Evolutionary conservation across 495 filamentous ascomycete species (phyloP), one percentile per base, ranked within the genome.

Genomic region (Recurvomyces mirabilis): DNA sequence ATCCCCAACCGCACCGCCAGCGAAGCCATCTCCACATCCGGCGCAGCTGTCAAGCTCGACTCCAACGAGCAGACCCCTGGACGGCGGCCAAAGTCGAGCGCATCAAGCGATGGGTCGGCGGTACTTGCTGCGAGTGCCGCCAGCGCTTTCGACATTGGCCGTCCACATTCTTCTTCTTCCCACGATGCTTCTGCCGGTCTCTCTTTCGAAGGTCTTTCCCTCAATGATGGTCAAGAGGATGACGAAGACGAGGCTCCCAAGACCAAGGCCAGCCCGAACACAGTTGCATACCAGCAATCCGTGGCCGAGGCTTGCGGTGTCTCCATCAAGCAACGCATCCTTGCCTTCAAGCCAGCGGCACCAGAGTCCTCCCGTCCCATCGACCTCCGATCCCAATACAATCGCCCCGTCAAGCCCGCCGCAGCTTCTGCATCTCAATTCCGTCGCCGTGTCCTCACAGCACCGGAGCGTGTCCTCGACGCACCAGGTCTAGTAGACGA

Each of bases 321-420:
- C 30, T 87, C 74, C 53, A 72, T 95, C 38, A 93, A 86, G 67
- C 89, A 85, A 41, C 84, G 91, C 33, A 99, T 99, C 47, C 77
- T 99, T n/a, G 83, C 89, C 19, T 99, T 94, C 74, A 96, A 99
- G 78, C 91, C 91, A 10, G 86, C 89, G 0, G 78, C 91, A 10
- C 91, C 91, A 1, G 91, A 96, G 68, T 94, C 88, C 0, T 93
- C 87, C 12, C 94, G 93, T 71, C 93, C 93, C 15, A 93, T 96
- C 60, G 93, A 99, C 58, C 77, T 99, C 48, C 83, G 91, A 23
- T 81, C 89, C 34, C 93, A 96, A 57, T 99, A 99, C 72, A 99
- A 96, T 69, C 82, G 91, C 42, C 93, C 91, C 25, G 73, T 96
- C 33, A 94, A 86, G 65, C 68, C 81, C 21, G 76, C 82, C 45